Evolutionary conservation across 23 red algal genomes (phyloP).

Genomic region (Gracilaria domingensis): DNA sequence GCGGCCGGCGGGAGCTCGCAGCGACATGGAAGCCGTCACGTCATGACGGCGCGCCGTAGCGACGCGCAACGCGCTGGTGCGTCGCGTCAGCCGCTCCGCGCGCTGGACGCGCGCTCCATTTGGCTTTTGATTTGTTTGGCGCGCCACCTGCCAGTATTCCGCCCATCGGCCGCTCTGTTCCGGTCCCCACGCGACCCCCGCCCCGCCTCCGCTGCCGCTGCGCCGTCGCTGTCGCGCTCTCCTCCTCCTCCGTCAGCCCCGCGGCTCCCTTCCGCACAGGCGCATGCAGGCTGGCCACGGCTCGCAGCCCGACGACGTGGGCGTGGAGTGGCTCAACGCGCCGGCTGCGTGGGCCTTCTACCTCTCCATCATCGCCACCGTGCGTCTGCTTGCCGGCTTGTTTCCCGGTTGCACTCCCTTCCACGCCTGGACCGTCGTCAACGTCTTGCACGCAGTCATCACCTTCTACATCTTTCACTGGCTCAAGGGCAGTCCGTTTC

Average conservation of each 20-base stretch:
- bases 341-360: constrained; percentile 95
- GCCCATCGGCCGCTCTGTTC: background rate
- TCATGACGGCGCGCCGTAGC: background rate
- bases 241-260: background rate
- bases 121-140: background rate
- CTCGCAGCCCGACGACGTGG: constrained; percentile 86
- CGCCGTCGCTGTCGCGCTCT: background rate
- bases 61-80: background rate
- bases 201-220: background rate
- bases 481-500: constrained; percentile 96
- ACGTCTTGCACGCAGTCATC: constrained; percentile 90
- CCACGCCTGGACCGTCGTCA: constrained; percentile 87
- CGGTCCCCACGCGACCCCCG: background rate
- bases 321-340: constrained; percentile 93
- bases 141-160: no score
- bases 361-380: constrained; percentile 75
- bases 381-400: constrained; percentile 82
- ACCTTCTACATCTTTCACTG: constrained; percentile 98
- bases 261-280: background rate
- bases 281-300: constrained; percentile 97
- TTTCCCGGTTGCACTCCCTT: constrained; percentile 60
- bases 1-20: background rate
- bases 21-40: background rate
- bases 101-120: background rate
- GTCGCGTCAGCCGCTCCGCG: background rate